A percentile compares a stretch with the other conserved stretches of the same genome.
Conservation (phyloP, 371 early-diverging fungal species). For the Rhizopus arrhizus region DNA sequence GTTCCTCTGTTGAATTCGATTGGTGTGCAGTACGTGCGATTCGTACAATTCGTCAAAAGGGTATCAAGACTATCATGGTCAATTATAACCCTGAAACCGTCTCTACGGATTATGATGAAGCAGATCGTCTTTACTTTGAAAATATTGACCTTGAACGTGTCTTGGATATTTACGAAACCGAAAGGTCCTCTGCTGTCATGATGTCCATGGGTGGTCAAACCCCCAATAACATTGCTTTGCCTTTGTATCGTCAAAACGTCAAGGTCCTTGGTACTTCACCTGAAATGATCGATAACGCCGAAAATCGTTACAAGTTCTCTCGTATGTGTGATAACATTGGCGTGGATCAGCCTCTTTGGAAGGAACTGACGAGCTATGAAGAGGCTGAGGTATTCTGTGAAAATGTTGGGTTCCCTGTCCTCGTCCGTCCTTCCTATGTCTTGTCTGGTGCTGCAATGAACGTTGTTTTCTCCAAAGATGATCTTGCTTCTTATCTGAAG, state of each 20-base stretch:
- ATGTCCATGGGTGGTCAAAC: conserved; percentile 95
- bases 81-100: conserved; percentile 98
- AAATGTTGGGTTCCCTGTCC: conserved; percentile 88
- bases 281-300: conserved; percentile 92
- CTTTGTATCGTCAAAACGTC: conserved; percentile 81
- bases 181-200: conserved; percentile 80
- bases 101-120: conserved; percentile 95
- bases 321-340: conserved; percentile 91
- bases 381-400: conserved; percentile 86
- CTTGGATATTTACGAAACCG: conserved; percentile 91
- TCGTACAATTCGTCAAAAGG: conserved; percentile 80
- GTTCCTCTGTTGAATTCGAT: conserved; percentile 96
- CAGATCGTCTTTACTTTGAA: conserved; percentile 93
- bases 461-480: conserved; percentile 81
- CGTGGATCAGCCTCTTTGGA: conserved; percentile 95
- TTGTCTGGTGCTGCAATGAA: conserved; percentile 97
- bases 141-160: conserved; percentile 89
- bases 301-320: conserved; percentile 95
- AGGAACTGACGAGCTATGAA: conserved; percentile 82
- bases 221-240: conserved; percentile 95
- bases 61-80: conserved; percentile 91
- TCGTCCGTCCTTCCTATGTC: conserved; percentile 95
- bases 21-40: conserved; percentile 96
- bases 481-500: conserved; percentile 77
- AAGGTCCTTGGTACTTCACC: conserved; percentile 92